Evolutionary conservation across 73 alveolate species (phyloP).

Genomic region (Paramecium biaurelia): DNA sequence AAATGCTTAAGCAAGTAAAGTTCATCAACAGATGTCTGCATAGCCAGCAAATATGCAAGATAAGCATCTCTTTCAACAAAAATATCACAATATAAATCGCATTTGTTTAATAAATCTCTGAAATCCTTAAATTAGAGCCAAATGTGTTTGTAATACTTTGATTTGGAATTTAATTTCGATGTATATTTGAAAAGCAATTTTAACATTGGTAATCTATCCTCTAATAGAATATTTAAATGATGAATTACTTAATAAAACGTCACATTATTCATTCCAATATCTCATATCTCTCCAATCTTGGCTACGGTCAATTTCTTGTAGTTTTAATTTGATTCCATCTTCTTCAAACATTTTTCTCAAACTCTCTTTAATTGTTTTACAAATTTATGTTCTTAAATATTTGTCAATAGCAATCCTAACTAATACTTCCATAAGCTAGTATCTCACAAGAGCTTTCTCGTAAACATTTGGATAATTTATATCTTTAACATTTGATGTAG

Average conservation of each 20-base stretch:
- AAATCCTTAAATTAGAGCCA: slow-evolving; percentile 55
- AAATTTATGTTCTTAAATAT: slow-evolving; percentile 46
- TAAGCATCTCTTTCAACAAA: slow-evolving; percentile 62
- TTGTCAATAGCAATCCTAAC: slow-evolving; percentile 68
- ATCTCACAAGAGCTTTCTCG: slow-evolving; percentile 64
- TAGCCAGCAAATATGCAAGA: slow-evolving; percentile 55
- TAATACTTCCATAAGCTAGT: slow-evolving; percentile 65
- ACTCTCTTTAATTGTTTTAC: slow-evolving; percentile 1
- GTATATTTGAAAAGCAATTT: slow-evolving; percentile 21
- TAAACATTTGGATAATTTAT: slow-evolving; percentile 31
- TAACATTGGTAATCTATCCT: slow-evolving; percentile 43
- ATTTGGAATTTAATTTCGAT: slow-evolving; percentile 44
- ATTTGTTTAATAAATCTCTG: slow-evolving; percentile 54
- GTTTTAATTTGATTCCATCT: neutral
- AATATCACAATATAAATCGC: slow-evolving; percentile 51
- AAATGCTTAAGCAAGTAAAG: slow-evolving; percentile 58
- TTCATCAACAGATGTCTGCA: slow-evolving; percentile 72
- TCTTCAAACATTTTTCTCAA: slow-evolving; percentile 1
- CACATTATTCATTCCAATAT: slow-evolving; percentile 68
- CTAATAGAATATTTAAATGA: neutral
- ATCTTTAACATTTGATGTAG: slow-evolving; percentile 40
- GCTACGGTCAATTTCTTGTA: slow-evolving; percentile 14
- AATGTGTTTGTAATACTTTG: slow-evolving; percentile 31
- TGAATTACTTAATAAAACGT: slow-evolving; percentile 4
- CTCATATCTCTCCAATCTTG: slow-evolving; percentile 60